Base-by-base conservation (phyloP, 495 filamentous ascomycete species). In the Podospora comata region DNA sequence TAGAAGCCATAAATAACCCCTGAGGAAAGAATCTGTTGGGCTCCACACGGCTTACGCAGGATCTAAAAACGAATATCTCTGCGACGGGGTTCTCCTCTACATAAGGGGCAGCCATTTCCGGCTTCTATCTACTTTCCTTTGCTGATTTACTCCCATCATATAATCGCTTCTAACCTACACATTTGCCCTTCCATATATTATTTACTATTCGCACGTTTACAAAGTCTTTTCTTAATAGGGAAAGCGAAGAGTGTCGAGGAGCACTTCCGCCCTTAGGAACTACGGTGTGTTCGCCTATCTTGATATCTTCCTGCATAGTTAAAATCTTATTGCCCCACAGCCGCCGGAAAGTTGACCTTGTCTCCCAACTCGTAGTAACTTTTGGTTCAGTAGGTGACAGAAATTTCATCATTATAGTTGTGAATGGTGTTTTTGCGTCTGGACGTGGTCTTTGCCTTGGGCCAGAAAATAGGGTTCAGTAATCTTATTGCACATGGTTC, bases 1-100 rank as follows among this genome's bases (percentile, higher is more conserved):
- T 32, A 60, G 26, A 30, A 60, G 58, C 19, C 19, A 60, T 26
- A 60, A 60, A 60, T 26, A 23, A 1, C 58, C 19, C 58, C 2
- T 16, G 58, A 60, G 58, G 19, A 30, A 60, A 60, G 58, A 60
- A 60, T 60, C 26, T 60, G 58, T 60, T 60, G 16, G 58, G n/a
- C 58, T 60, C 58, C 16, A 60, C 27, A 60, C 58, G 58, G 58
- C 26, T 26, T 32, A 60, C 19, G 19, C 26, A 60, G 26, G 58
- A 60, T 16, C 19, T 28, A 60, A 20, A 32, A 26, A 32, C 58
- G 26, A 16, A 60, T 16, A 23, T 60, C 19, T 60, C 27, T 60
- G 16, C 9, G 58, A 60, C 26, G 16, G 20, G 58, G 58, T 20
- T 60, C 27, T 60, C 58, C 27, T 60, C 26, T 60, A 60, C 27